Conservation (phyloP, 495 filamentous ascomycete species). For the Ascodesmis nigricans region DNA sequence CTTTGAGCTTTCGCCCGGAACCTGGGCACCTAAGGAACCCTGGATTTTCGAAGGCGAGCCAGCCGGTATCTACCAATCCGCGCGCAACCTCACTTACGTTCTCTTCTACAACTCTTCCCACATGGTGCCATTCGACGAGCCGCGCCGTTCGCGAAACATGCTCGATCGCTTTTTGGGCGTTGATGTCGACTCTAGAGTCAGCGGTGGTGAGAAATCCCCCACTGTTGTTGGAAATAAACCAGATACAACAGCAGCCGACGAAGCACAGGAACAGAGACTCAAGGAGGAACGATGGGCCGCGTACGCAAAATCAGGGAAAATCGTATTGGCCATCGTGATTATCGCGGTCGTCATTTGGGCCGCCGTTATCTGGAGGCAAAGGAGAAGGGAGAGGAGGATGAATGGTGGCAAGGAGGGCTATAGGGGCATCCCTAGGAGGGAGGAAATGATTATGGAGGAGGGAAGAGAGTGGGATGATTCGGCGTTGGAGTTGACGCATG, state of each 20-base stretch:
- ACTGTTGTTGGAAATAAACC: slow-evolving; percentile 64
- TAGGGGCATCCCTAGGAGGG: slow-evolving; percentile 14
- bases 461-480: slow-evolving; percentile 76
- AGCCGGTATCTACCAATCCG: slow-evolving; percentile 82
- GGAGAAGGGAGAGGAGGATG: slow-evolving; percentile 34
- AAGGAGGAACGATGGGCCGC: slow-evolving; percentile 78
- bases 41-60: slow-evolving; percentile 88
- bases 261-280: slow-evolving; percentile 49
- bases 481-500: slow-evolving; percentile 65
- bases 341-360: slow-evolving; percentile 61
- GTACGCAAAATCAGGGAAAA: slow-evolving; percentile 77
- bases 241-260: slow-evolving; percentile 49
- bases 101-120: slow-evolving; percentile 88
- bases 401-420: slow-evolving; percentile 27
- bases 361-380: slow-evolving; percentile 63
- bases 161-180: slow-evolving; percentile 88
- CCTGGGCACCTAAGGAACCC: slow-evolving; percentile 71
- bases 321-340: slow-evolving; percentile 66
- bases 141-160: slow-evolving; percentile 80
- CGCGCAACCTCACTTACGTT: slow-evolving; percentile 86
- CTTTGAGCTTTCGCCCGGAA: slow-evolving; percentile 73
- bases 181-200: slow-evolving; percentile 71
- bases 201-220: slow-evolving; percentile 65
- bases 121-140: slow-evolving; percentile 92
- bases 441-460: slow-evolving; percentile 25